These are phyloP conservation scores for Quercus suber DNA, from an alignment of 306 rosid species.

Conservation along the genomic window DNA sequence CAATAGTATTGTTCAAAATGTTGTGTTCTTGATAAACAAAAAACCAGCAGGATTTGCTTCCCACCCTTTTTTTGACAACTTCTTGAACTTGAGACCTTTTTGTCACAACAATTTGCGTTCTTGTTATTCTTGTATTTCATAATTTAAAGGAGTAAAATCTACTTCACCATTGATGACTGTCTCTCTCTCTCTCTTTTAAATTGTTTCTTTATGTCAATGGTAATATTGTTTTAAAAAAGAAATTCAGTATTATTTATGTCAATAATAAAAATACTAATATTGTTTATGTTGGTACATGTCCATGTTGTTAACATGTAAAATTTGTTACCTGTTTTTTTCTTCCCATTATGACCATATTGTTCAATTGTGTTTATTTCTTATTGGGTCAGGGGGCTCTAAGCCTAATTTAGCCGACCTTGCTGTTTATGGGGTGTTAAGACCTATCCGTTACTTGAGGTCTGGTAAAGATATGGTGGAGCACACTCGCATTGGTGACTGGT, in stretches of 20 bases:
- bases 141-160: not conserved
- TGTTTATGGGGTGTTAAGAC: constrained; percentile 77
- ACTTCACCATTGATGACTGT: no score
- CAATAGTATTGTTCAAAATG: not conserved
- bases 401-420: constrained; percentile 58
- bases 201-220: not conserved
- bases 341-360: not conserved
- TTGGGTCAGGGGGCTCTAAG: constrained; percentile 51
- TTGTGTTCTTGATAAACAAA: not conserved
- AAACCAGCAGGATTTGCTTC: not conserved
- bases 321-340: not conserved
- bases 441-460: constrained; percentile 82
- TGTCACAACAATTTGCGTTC: not conserved
- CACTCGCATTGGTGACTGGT: constrained; percentile 94
- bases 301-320: not conserved
- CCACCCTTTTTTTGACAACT: not conserved
- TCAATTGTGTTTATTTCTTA: not conserved
- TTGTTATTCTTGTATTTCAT: not conserved
- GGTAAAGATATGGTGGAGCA: constrained; percentile 97
- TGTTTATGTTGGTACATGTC: not conserved
- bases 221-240: not conserved
- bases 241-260: no score
- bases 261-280: not conserved
- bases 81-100: not conserved
- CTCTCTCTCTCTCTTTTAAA: not conserved